Base-by-base conservation (phyloP, 495 filamentous ascomycete genomes). In the Xanthoparmelia taractica region DNA sequence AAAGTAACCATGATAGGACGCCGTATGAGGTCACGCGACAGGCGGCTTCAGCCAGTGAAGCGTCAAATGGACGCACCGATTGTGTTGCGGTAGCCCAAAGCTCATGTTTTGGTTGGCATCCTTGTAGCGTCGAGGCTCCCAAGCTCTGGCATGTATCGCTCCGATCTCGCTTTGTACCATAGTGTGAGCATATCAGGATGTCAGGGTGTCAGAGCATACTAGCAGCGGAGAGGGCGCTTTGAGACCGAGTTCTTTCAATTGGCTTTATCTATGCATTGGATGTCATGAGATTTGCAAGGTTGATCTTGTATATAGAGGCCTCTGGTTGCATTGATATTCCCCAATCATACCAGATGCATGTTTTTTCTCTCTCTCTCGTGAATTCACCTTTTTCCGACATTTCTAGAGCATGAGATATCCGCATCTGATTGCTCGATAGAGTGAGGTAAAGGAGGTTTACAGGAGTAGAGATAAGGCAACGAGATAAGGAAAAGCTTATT, bases 341-440 rank as follows among this genome's bases (percentile, higher is more conserved):
- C 0, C 18, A 45, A 4, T 0, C 8, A 45, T 8, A n/a, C 2
- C 5, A 47, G 2, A 47, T 18, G 13, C 7, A 40, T 40, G 13
- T 23, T n/a, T 45, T 45, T 45, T 45, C 20, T 23, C 45, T 12
- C 10, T 48, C 20, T 27, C 8, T 4, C 20, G 0, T 48, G 8
- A 12, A 18, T n/a, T n/a, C n/a, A n/a, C n/a, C n/a, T n/a, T n/a
- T 36, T 47, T 38, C 36, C 43, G 27, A 57, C 41, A 20, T 20
- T 29, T 57, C 60, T 36, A 12, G 50, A 23, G 50, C 45, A 31
- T n/a, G 37, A 38, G 18, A 4, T 27, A 8, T 50, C 8, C 57
- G 43, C 47, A 60, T 60, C 33, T 55, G 33, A 37, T 65, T 56
- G 55, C 65, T 67, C 65, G 61, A 64, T 67, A 55, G 37, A 63